Evolutionary conservation across 805 yeast genomes (phyloP).

Genomic region (Candida oleophila): DNA sequence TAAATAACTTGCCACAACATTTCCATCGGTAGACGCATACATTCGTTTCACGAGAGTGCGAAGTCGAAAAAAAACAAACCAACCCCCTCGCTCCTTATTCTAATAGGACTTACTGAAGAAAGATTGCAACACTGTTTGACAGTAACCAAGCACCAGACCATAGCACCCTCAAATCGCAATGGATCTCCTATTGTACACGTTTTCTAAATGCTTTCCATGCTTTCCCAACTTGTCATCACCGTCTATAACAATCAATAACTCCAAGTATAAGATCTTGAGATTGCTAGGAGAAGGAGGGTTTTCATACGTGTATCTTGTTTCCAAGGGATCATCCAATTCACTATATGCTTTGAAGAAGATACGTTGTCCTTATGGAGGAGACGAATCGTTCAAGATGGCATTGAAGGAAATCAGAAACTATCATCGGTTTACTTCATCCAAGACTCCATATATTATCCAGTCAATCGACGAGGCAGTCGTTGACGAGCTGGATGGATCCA

Average conservation of each 20-base stretch:
- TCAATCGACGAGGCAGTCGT: conserved; percentile 69
- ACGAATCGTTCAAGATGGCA: conserved; percentile 58
- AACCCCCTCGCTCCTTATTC: too few relatives aligned
- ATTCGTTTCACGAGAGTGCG: too few relatives aligned
- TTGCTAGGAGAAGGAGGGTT: conserved; percentile 91
- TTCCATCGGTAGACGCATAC: too few relatives aligned
- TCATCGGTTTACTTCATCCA: conserved; percentile 56
- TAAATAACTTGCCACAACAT: too few relatives aligned
- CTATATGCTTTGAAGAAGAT: conserved; percentile 79
- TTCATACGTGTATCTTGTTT: conserved; percentile 80
- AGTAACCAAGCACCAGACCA: too few relatives aligned
- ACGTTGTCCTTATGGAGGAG: conserved; percentile 82
- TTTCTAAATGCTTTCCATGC: conserved; percentile 43
- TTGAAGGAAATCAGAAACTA: conserved; percentile 77
- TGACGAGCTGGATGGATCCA: conserved; percentile 77
- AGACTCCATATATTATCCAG: conserved; percentile 62
- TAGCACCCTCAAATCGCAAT: background rate
- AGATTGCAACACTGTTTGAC: background rate
- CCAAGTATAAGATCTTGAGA: conserved; percentile 59
- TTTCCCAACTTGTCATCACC: conserved; percentile 48
- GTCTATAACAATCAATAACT: conserved; percentile 58
- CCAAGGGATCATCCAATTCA: conserved; percentile 40
- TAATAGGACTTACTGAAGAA: too few relatives aligned
- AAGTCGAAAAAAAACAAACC: too few relatives aligned
- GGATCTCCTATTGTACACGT: background rate